Evolutionary conservation across 495 filamentous ascomycete genomes (phyloP).

Genomic region (Podospora pseudoanserina): DNA sequence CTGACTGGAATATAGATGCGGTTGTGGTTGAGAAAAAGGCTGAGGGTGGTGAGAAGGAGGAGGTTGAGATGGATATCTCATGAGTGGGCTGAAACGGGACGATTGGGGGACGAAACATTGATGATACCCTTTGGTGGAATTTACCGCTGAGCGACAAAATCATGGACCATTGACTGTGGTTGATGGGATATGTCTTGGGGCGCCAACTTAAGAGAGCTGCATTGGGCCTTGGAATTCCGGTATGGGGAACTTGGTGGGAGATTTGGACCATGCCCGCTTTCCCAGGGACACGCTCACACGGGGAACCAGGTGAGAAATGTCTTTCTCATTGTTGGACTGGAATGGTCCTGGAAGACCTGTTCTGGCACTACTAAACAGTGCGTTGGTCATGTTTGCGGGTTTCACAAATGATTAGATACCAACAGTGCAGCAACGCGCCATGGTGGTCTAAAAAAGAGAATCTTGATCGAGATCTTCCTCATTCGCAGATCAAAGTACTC

Average conservation of each 20-base stretch:
- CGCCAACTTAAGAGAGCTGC: too few species aligned
- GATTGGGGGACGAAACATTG: neutral
- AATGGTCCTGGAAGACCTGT: neutral
- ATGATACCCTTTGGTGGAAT: neutral
- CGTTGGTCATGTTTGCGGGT: neutral
- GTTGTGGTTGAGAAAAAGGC: neutral
- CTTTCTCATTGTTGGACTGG: neutral
- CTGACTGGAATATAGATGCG: neutral
- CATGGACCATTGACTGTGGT: neutral
- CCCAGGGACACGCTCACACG: too few species aligned
- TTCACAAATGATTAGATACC: neutral
- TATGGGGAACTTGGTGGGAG: too few species aligned
- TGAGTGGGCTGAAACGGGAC: neutral
- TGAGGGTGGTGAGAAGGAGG: slow-evolving; percentile 3
- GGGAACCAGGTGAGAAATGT: neutral
- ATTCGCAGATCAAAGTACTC: too few species aligned
- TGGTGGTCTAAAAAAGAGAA: neutral
- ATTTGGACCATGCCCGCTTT: too few species aligned
- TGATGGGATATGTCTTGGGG: too few species aligned
- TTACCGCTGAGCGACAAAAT: neutral
- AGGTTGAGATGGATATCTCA: slow-evolving; percentile 24
- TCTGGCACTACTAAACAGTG: neutral
- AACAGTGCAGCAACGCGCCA: neutral
- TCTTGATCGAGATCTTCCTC: neutral
- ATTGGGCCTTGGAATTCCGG: too few species aligned